Evolutionary conservation across 2,329 filamentous ascomycete species (phyloP).

Genomic region (Fusarium sp.): DNA sequence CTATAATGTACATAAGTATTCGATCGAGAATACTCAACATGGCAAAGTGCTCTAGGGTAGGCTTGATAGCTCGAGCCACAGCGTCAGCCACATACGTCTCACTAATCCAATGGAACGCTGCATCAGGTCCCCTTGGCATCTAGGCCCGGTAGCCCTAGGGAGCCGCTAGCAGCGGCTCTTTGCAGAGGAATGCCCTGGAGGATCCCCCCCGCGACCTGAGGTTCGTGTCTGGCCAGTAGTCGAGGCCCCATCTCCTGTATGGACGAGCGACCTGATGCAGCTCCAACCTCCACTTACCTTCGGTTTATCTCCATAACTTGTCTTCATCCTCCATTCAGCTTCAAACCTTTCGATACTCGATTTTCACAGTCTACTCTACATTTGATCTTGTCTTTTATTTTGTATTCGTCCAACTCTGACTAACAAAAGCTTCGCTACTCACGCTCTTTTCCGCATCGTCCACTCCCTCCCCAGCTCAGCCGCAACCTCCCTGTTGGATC

Average conservation of each 20-base stretch:
- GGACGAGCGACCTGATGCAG: constrained; percentile 37
- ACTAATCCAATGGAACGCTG: neutral
- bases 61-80: constrained; percentile 7
- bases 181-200: constrained; percentile 38
- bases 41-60: neutral
- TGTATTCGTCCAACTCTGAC: constrained; percentile 3
- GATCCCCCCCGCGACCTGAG: constrained; percentile 32
- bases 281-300: constrained; percentile 35
- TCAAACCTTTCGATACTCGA: constrained; percentile 32
- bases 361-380: constrained; percentile 19
- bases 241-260: constrained; percentile 31
- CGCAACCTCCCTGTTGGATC: constrained; percentile 33
- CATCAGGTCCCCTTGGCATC: neutral
- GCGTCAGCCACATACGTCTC: constrained; percentile 6
- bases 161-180: constrained; percentile 32
- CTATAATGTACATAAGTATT: neutral
- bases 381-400: constrained; percentile 9
- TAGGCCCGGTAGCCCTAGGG: constrained; percentile 4
- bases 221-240: constrained; percentile 28
- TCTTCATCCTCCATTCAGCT: constrained; percentile 31
- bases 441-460: constrained; percentile 5
- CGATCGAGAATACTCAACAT: no score
- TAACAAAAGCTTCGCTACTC: neutral
- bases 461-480: constrained; percentile 21
- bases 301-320: constrained; percentile 30